Conservation (phyloP, 2,329 filamentous ascomycete species). For the Myriosclerotinia duriaeana region DNA sequence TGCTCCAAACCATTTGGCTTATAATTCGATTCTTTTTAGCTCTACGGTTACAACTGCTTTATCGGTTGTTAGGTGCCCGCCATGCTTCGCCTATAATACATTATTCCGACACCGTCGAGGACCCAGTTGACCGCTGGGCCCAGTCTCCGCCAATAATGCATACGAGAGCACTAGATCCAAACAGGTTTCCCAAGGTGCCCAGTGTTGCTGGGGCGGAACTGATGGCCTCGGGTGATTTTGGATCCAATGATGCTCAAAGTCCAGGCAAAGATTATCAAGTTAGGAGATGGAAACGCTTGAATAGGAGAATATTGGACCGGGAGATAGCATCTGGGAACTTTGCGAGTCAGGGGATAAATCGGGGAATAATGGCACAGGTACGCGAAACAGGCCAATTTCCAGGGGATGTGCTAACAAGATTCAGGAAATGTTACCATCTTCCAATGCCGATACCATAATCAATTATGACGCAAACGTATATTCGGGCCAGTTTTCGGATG, state of each 20-base stretch:
- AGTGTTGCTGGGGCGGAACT: constrained; percentile 73
- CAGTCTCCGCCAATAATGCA: too few species aligned
- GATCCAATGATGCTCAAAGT: constrained; percentile 59
- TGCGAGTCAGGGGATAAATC: constrained; percentile 59
- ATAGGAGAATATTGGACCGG: constrained; percentile 72
- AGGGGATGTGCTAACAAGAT: not conserved
- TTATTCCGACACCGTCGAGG: constrained; percentile 31
- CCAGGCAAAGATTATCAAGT: constrained; percentile 27
- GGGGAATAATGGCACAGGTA: constrained; percentile 67
- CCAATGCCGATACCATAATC: constrained; percentile 79
- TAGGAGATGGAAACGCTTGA: constrained; percentile 55
- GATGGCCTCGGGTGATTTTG: constrained; percentile 82
- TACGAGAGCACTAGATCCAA: constrained; percentile 50
- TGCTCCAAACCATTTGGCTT: constrained; percentile 34
- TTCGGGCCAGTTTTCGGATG: constrained; percentile 93
- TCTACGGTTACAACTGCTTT: constrained; percentile 30
- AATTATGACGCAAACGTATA: constrained; percentile 86
- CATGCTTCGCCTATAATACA: constrained; percentile 22
- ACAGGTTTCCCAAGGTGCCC: constrained; percentile 78
- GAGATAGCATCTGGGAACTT: constrained; percentile 72
- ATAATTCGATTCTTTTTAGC: constrained; percentile 35
- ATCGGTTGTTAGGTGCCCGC: constrained; percentile 31
- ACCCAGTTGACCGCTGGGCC: too few species aligned
- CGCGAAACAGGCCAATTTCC: constrained; percentile 25
- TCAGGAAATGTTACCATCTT: constrained; percentile 75